These are phyloP conservation scores for Xylaria castorea DNA, from an alignment of 495 filamentous ascomycete species.

Conservation along the genomic window DNA sequence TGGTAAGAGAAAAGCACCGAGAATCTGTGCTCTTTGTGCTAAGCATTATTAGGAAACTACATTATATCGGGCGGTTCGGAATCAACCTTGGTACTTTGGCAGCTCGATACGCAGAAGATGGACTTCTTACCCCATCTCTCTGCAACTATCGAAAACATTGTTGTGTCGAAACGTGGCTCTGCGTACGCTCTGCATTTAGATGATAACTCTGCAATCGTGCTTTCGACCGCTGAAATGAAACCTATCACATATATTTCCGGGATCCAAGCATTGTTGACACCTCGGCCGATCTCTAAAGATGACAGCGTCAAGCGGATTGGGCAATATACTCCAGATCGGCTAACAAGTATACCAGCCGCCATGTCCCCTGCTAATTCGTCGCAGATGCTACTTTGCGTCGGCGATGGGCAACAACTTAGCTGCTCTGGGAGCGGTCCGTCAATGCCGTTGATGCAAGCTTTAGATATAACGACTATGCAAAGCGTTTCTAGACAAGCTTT, in stretches of 20 bases:
- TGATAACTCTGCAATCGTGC: slow-evolving; percentile 86
- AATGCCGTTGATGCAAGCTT: slow-evolving; percentile 71
- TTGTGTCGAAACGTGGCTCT: slow-evolving; percentile 77
- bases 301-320: slow-evolving; percentile 47
- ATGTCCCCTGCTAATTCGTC: slow-evolving; percentile 48
- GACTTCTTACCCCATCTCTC: slow-evolving; percentile 88
- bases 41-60: slow-evolving; percentile 77
- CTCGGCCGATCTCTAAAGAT: slow-evolving; percentile 49
- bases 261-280: slow-evolving; percentile 68
- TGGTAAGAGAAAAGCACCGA: slow-evolving; percentile 62
- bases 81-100: slow-evolving; percentile 93
- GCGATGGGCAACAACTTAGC: slow-evolving; percentile 53
- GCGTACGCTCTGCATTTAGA: slow-evolving; percentile 83
- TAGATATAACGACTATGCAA: slow-evolving; percentile 74
- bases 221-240: slow-evolving; percentile 85
- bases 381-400: slow-evolving; percentile 54
- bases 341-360: slow-evolving; percentile 43
- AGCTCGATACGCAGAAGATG: slow-evolving; percentile 81
- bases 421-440: slow-evolving; percentile 47
- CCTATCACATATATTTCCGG: slow-evolving; percentile 82
- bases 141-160: slow-evolving; percentile 79
- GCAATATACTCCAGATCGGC: slow-evolving; percentile 25
- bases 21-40: slow-evolving; percentile 31
- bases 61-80: slow-evolving; percentile 91
- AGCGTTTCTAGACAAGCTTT: slow-evolving; percentile 85